Conservation (phyloP, 345 rosid genomes). For the Salix caprea region DNA sequence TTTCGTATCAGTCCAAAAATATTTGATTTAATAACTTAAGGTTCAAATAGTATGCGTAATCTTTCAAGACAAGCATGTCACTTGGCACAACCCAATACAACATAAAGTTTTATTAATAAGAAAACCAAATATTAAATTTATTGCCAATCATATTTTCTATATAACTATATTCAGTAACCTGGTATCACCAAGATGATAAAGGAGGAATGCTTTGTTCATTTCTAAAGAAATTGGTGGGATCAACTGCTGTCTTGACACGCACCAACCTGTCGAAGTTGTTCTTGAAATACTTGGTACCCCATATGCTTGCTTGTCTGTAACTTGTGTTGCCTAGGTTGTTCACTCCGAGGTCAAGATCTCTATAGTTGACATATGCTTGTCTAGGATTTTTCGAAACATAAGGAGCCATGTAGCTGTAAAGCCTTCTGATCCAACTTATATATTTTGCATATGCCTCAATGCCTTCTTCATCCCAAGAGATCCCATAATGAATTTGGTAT, state of each 20-base stretch:
- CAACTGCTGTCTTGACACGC: slow-evolving; percentile 2
- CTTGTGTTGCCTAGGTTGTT: slow-evolving; percentile 2
- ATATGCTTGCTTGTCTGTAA: background rate
- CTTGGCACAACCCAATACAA: background rate
- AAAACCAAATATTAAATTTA: background rate
- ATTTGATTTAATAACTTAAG: no score
- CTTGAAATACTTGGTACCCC: slow-evolving; percentile 1
- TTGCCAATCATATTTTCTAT: background rate
- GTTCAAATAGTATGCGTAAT: no score
- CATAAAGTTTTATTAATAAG: no score
- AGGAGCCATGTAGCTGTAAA: slow-evolving; percentile 1
- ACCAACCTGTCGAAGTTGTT: slow-evolving; percentile 3
- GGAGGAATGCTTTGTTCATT: slow-evolving; percentile 18
- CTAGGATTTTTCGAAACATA: background rate
- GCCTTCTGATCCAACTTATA: slow-evolving; percentile 7
- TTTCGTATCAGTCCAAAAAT: no score
- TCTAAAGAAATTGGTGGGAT: slow-evolving; percentile 12
- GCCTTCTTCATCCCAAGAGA: slow-evolving; percentile 3
- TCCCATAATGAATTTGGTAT: background rate
- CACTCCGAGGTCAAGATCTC: slow-evolving; percentile 4
- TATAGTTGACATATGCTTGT: background rate
- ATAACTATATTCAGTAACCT: background rate
- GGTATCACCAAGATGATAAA: background rate
- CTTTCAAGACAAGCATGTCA: no score
- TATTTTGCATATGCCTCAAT: background rate